Evolutionary conservation across 768 basidiomycete species (phyloP), one percentile per base, ranked within the genome.

Genomic region (Hydnomerulius pinastri): DNA sequence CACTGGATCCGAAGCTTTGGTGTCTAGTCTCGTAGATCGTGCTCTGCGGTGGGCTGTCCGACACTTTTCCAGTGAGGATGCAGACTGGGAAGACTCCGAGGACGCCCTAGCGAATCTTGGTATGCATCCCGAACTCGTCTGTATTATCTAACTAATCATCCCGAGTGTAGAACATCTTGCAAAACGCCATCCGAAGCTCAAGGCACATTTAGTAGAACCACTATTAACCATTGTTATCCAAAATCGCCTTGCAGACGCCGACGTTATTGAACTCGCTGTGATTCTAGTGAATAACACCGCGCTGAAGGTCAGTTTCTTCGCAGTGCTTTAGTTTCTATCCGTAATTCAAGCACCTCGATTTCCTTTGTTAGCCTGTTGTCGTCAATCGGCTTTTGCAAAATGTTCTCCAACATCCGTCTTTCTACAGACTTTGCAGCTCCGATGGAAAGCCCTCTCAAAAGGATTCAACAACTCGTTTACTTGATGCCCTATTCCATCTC

Each of bases 331-430:
- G 24, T 38, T 8, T 1, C 23, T 24, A 7, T 2, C 12, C 9
- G 4, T 12, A 20, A 13, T 32, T 37, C 49, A 21, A 47, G 24
- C 6, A 2, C 17, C 33, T 43, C 13, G 17, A 46, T 51, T 1
- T n/a, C 55, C 27, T n/a, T 17, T 35, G 39, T 20, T 48, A 75
- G 90, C 90, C 90, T 2, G 74, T 80, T 11, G 69, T 81, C n/a
- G 78, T 87, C 42, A 92, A 92, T 60, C 82, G 86, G 33, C 76
- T 82, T 39, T 65, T 96, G 2, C 92, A 95, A 72, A 80, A 77
- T 18, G 75, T 92, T 50, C 66, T 94, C 18, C 86, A 90, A 55
- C 83, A 89, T 55, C 71, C 78, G 3, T 73, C 82, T 10, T 86
- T 93, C 62, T 77, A 73, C 64, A 75, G 72, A 38, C 48, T 79